Percentiles rank a stretch among this genome's conserved stretches.
Evolutionary conservation across 2,329 filamentous ascomycete genomes (phyloP).

Genomic region (Aspergillus niger): DNA sequence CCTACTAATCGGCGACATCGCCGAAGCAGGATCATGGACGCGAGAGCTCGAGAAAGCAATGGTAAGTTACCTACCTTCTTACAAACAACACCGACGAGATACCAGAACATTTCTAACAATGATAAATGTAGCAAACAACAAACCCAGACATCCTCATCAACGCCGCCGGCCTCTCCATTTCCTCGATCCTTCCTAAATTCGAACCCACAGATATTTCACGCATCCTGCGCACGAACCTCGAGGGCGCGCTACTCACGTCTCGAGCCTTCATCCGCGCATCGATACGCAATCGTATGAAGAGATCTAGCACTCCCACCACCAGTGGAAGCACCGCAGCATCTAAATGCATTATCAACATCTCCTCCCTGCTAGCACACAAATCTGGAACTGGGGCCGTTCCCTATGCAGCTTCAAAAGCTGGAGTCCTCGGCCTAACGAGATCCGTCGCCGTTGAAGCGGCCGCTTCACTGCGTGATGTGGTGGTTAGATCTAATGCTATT

Average conservation of each 20-base stretch:
- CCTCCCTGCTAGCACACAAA: conserved; percentile 71
- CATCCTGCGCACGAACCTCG: conserved; percentile 70
- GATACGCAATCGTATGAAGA: conserved; percentile 34
- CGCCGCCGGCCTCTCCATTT: conserved; percentile 73
- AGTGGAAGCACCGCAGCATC: conserved; percentile 49
- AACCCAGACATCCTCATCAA: conserved; percentile 69
- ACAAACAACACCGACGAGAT: neutral
- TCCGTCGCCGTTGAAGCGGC: conserved; percentile 39
- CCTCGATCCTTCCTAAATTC: conserved; percentile 62
- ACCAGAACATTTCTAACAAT: neutral
- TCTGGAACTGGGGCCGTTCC: conserved; percentile 70
- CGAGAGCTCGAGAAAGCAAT: conserved; percentile 42
- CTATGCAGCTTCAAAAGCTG: conserved; percentile 80
- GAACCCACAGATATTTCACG: conserved; percentile 53
- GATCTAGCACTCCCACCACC: too few species aligned
- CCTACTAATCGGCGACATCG: conserved; percentile 42
- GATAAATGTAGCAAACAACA: conserved; percentile 26
- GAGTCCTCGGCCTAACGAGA: conserved; percentile 63
- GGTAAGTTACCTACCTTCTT: conserved; percentile 26
- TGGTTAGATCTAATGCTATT: conserved; percentile 76
- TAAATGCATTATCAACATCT: conserved; percentile 79
- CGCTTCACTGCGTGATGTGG: conserved; percentile 60
- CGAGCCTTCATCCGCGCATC: conserved; percentile 40
- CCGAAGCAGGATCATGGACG: conserved; percentile 36
- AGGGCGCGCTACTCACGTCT: conserved; percentile 45